These are phyloP conservation scores for Fusarium sp. DNA, from an alignment of 2,329 filamentous ascomycete genomes.

Conservation along the genomic window DNA sequence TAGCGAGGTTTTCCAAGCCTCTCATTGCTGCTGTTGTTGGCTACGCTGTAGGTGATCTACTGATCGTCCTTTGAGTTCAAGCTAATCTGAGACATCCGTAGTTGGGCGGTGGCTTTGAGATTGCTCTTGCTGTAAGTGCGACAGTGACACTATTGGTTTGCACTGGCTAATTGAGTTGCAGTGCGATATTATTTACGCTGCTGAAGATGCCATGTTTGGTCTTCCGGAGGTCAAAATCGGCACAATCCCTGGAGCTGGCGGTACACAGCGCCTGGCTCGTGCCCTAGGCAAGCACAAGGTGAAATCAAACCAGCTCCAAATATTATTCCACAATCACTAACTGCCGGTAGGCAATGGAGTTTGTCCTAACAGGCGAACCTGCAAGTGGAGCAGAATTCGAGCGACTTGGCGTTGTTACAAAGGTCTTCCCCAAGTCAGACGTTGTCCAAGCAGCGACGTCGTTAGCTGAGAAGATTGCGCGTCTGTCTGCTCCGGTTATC, in stretches of 20 bases:
- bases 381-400: constrained; percentile 34
- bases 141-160: too few species aligned
- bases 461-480: constrained; percentile 29
- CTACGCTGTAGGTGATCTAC: constrained; percentile 23
- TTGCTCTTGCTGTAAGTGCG: constrained; percentile 34
- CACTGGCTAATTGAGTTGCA: neutral
- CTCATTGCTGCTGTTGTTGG: constrained; percentile 36
- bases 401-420: constrained; percentile 28
- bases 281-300: constrained; percentile 52
- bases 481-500: constrained; percentile 26
- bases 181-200: constrained; percentile 53
- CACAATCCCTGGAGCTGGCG: constrained; percentile 51
- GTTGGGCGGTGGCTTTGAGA: constrained; percentile 38
- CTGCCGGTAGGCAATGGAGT: constrained; percentile 30
- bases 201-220: constrained; percentile 49
- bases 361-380: constrained; percentile 31
- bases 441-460: constrained; percentile 18
- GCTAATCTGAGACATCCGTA: constrained; percentile 2
- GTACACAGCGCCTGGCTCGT: constrained; percentile 50
- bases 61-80: neutral
- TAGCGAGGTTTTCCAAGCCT: constrained; percentile 29
- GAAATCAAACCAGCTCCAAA: neutral
- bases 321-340: neutral
- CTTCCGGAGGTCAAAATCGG: constrained; percentile 54
- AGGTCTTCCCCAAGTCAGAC: constrained; percentile 28